Conservation (phyloP, 805 yeast genomes). For the Yamadazyma endophytica region DNA sequence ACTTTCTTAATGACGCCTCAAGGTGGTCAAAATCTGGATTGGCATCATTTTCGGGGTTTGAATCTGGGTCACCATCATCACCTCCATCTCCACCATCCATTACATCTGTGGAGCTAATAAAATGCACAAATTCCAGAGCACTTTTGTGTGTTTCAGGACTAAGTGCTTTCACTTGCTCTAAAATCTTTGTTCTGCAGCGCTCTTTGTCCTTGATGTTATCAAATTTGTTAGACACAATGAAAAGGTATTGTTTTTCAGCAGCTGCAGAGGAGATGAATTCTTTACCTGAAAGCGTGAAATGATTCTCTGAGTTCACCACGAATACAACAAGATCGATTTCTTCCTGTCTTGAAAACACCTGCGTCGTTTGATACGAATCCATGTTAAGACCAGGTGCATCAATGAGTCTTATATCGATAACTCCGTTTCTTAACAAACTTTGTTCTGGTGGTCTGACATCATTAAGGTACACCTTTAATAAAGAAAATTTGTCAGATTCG, state of each 20-base stretch:
- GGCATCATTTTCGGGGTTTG: conserved; percentile 22
- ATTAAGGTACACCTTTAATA: conserved; percentile 76
- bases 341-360: conserved; percentile 92
- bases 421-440: conserved; percentile 80
- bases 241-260: conserved; percentile 84
- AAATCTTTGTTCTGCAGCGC: conserved; percentile 69
- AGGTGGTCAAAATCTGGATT: conserved; percentile 67
- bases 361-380: conserved; percentile 91
- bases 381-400: conserved; percentile 97
- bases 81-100: conserved; percentile 30
- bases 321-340: conserved; percentile 95
- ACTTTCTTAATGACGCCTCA: conserved; percentile 80
- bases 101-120: conserved; percentile 65
- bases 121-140: conserved; percentile 88
- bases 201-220: conserved; percentile 81
- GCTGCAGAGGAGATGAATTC: conserved; percentile 91
- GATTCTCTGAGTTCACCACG: conserved; percentile 95
- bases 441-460: conserved; percentile 66
- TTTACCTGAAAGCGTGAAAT: conserved; percentile 88
- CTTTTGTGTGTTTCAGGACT: conserved; percentile 91
- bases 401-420: conserved; percentile 84
- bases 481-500: conserved; percentile 63
- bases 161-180: conserved; percentile 78
- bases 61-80: conserved; percentile 26
- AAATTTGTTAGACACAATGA: conserved; percentile 90